Conservation (phyloP, 176 grass and related monocot genomes). For the Ensete ventricosum region DNA sequence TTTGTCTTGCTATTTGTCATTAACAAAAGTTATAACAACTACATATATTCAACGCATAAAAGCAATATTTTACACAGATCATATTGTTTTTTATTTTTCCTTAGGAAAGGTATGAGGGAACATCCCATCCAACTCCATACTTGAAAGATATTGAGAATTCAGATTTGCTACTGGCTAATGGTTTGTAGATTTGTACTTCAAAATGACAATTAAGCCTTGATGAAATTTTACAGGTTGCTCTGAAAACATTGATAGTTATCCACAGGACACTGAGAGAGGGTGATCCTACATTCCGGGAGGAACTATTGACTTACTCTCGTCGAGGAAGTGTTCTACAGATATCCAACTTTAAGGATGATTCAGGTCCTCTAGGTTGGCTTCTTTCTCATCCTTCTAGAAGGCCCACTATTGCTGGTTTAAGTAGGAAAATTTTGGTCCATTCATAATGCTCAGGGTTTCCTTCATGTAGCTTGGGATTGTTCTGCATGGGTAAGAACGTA, state of each 20-base stretch:
- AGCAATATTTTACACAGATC: too few species aligned
- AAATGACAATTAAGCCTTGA: background rate
- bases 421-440: background rate
- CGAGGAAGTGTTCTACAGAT: slow-evolving; percentile 83
- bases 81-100: too few species aligned
- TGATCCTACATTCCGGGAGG: slow-evolving; percentile 72
- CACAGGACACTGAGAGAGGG: slow-evolving; percentile 80
- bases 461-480: slow-evolving; percentile 35
- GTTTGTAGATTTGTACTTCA: background rate
- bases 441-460: background rate
- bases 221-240: slow-evolving; percentile 48
- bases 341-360: slow-evolving; percentile 85
- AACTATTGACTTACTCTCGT: slow-evolving; percentile 64
- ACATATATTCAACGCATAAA: too few species aligned
- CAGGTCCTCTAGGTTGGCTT: slow-evolving; percentile 66
- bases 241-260: slow-evolving; percentile 91
- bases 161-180: background rate
- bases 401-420: background rate
- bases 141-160: background rate
- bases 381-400: background rate
- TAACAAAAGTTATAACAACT: too few species aligned
- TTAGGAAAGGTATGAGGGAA: too few species aligned
- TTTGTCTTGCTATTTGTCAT: too few species aligned
- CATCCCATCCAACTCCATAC: background rate
- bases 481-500: slow-evolving; percentile 45